Evolutionary conservation across 257 asterid genomes (phyloP).

Genomic region (Ligustrum vulgare): DNA sequence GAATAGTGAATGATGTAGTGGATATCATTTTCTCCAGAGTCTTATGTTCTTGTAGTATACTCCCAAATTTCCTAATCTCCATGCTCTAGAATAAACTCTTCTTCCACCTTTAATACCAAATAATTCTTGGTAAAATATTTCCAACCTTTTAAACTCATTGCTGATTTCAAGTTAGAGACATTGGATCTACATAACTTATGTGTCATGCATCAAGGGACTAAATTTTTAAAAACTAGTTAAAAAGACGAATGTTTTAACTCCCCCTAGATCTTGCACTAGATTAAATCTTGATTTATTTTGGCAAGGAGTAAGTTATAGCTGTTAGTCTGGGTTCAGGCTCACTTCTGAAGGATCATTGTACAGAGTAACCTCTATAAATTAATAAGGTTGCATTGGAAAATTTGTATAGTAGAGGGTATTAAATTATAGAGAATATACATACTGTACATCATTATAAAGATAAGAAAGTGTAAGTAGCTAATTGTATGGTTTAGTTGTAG

Average conservation of each 20-base stretch:
- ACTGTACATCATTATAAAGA: too few relatives aligned
- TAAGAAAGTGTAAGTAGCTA: too few relatives aligned
- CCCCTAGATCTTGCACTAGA: not conserved
- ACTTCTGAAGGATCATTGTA: not conserved
- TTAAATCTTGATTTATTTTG: not conserved
- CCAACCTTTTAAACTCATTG: not conserved
- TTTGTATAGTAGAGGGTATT: too few relatives aligned
- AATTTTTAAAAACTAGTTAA: not conserved
- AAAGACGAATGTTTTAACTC: not conserved
- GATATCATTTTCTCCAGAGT: not conserved
- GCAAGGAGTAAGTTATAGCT: not conserved
- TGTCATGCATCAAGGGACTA: not conserved
- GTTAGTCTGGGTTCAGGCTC: not conserved
- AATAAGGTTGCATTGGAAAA: too few relatives aligned
- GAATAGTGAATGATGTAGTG: constrained; percentile 1
- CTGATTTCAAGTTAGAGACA: not conserved
- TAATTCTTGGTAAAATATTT: not conserved
- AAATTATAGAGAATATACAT: too few relatives aligned
- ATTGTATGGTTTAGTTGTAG: not conserved
- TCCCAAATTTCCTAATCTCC: not conserved
- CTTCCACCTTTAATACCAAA: not conserved
- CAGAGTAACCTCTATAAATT: too few relatives aligned
- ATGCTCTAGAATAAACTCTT: too few relatives aligned
- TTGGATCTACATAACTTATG: not conserved
- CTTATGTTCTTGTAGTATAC: not conserved